These are phyloP conservation scores for Dimocarpus longan DNA, from an alignment of 345 rosid species.

Conservation along the genomic window DNA sequence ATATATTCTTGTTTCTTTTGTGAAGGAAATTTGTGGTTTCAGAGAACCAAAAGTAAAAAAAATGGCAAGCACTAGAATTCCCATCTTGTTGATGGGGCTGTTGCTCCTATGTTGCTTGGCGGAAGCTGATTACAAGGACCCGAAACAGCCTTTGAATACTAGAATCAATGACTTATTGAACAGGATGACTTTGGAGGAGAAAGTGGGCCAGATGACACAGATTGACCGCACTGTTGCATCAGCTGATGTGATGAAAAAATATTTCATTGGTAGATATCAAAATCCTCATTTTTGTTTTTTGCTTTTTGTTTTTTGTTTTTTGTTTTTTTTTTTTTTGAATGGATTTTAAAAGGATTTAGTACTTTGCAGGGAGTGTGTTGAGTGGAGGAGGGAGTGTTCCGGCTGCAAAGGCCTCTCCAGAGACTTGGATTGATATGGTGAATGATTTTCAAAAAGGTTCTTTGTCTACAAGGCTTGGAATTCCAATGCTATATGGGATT, in stretches of 20 bases:
- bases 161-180: slow-evolving; percentile 47
- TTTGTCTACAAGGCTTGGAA: slow-evolving; percentile 70
- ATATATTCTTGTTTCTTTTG: not conserved
- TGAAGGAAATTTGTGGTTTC: not conserved
- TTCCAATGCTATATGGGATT: slow-evolving; percentile 84
- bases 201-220: slow-evolving; percentile 63
- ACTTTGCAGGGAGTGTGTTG: slow-evolving; percentile 53
- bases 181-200: slow-evolving; percentile 50
- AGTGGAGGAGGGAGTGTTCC: slow-evolving; percentile 78
- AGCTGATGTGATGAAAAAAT: slow-evolving; percentile 51
- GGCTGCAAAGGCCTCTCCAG: slow-evolving; percentile 39
- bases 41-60: not conserved
- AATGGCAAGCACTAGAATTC: slow-evolving; percentile 35
- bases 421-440: slow-evolving; percentile 47
- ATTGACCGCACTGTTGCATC: slow-evolving; percentile 39
- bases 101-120: slow-evolving; percentile 30
- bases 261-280: slow-evolving; percentile 60
- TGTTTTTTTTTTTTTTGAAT: not conserved
- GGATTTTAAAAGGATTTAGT: not conserved
- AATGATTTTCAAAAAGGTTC: slow-evolving; percentile 56
- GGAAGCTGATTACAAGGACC: slow-evolving; percentile 47
- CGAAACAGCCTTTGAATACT: slow-evolving; percentile 41
- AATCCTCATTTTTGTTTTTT: not conserved
- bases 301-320: not conserved
- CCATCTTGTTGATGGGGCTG: slow-evolving; percentile 35